Evolutionary conservation across 2,329 filamentous ascomycete species (phyloP), one percentile per base, ranked within the genome.

Genomic region (Venturia asperata): DNA sequence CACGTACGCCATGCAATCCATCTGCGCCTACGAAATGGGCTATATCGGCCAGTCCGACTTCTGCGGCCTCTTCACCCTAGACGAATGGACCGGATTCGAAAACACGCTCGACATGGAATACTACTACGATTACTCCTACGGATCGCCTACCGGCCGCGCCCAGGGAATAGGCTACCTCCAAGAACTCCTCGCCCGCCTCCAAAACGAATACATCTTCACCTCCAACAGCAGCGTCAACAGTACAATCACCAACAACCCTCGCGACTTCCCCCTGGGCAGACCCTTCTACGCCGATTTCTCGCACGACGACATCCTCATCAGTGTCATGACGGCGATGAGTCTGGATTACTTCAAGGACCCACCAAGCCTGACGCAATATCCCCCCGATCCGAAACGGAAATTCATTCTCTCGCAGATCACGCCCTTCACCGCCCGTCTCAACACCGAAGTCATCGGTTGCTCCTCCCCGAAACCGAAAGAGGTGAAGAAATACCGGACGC

Each of bases 371-470:
- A 75, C 72, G 0, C 68, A 76, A 61, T 80, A 71, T 68, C 79
- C 79, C 24, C 79, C 76, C 4, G 73, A 77, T 70, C 74, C 76
- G 27, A 69, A 80, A 24, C 75, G 80, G 2, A 77, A 76, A 61
- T 84, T 84, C 72, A 73, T 77, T 34, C 74, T 85, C 10, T 81
- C 78, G 2, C 71, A 81, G 58, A 69, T 85, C 63, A 83, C 82
- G 0, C 83, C 83, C 1, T 85, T 85, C 67, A 82, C 81, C 27
- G 82, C 78, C 3, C 78, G 81, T 21, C 75, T 85, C 39, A 75
- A 83, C 56, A 83, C 83, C 1, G 83, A 85, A 72, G 77, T 83
- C 37, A 81, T 84, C 68, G 82, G 80, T 42, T 85, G 83, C 69
- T 72, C 75, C 3, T 65, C 67, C 0, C 61, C 75, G 0, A 66